Conservation (phyloP, 768 basidiomycete genomes). For the Tylopilus sp. region DNA sequence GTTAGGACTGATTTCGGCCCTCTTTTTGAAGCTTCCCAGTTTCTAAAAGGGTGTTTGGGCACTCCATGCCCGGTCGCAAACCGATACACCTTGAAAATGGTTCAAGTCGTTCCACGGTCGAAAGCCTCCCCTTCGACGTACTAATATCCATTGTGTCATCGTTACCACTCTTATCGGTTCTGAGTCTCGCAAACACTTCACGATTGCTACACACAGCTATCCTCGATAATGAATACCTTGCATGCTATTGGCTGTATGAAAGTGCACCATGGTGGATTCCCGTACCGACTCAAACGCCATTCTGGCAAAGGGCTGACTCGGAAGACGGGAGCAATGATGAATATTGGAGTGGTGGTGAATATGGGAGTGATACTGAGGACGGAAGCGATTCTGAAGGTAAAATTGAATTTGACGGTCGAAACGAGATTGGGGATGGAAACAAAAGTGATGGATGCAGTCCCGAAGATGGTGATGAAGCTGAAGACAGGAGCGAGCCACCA, state of each 20-base stretch:
- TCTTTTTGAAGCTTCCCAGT: background rate
- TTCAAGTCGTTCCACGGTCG: background rate
- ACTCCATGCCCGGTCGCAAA: background rate
- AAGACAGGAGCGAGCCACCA: background rate
- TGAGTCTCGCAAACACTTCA: background rate
- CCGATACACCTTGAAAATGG: background rate
- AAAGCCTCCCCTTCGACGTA: background rate
- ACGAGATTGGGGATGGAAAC: too few relatives aligned
- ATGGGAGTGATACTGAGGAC: too few relatives aligned
- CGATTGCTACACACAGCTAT: background rate
- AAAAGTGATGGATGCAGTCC: too few relatives aligned
- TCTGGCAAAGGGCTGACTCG: too few relatives aligned
- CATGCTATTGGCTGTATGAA: background rate
- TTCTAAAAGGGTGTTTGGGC: background rate
- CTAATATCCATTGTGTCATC: background rate
- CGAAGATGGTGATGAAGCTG: too few relatives aligned
- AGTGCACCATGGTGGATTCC: background rate
- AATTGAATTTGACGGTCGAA: too few relatives aligned
- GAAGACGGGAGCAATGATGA: too few relatives aligned
- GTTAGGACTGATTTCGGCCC: background rate
- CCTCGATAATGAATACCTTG: background rate
- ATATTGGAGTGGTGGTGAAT: too few relatives aligned
- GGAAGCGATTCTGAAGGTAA: too few relatives aligned
- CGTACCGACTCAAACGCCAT: background rate
- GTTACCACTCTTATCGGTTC: background rate